Evolutionary conservation across 768 basidiomycete species (phyloP), one percentile per base, ranked within the genome.

Genomic region (Collybiopsis luxurians): DNA sequence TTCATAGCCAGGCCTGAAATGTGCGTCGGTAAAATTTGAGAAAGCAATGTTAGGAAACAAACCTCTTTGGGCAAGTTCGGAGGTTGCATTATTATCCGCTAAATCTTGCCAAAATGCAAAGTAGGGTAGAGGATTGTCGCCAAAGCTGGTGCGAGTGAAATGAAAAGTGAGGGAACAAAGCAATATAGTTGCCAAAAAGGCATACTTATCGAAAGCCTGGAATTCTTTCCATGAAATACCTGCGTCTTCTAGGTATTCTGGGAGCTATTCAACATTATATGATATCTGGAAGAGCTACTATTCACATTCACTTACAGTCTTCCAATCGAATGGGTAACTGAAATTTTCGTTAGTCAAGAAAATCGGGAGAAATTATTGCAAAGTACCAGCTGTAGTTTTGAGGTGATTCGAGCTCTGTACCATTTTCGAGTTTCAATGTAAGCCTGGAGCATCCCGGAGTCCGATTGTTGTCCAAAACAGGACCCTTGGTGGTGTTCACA

Each of bases 401-500:
- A 2, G 50, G 36, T 10, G 47, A 50, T 11, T 42, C 28, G 13
- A 57, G 23, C 24, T 42, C 50, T 51, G 56, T 57, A 17, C 50
- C 50, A 44, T 57, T 52, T 28, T 55, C 54, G 15, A 47, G 43
- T 26, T 15, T 47, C 23, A 49, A 24, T 21, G 48, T 52, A 40
- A 57, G 48, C 21, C 40, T 38, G 13, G 47, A 49, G 38, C 56
- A 49, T 40, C 50, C 48, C 26, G 56, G 56, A 34, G 40, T 27
- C 39, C 42, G 48, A 12, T 57, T 57, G 44, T 57, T 52, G 56
- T 57, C 56, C 36, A 57, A 50, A 3, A 57, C 56, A n/a, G 56
- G 56, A 23, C 56, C 56, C n/a, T 52, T 26, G 10, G 54, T 55
- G 11, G 44, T 55, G 31, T 55, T 55, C n/a, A 55, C 54, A 47